Evolutionary conservation across 768 basidiomycete genomes (phyloP), one percentile per base, ranked within the genome.

Genomic region (Sporobolomyces roseus): DNA sequence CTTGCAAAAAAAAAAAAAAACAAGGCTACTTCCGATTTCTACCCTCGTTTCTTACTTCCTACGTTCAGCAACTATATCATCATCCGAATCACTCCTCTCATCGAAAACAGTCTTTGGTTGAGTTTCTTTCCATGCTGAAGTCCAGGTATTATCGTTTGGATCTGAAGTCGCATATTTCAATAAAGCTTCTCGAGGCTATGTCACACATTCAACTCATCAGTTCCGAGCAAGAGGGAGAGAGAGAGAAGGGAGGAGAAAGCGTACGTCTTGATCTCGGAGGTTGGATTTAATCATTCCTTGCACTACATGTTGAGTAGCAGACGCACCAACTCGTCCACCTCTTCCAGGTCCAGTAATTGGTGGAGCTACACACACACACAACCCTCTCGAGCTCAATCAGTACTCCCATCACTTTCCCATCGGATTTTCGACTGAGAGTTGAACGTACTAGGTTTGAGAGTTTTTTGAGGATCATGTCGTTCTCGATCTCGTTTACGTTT

Each of bases 231-330:
- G 4, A 10, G n/a, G 23, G 27, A 25, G 27, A 21, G 29, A 49
- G 7, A 51, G n/a, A 1, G 35, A 51, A 19, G 46, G 35, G 29
- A 16, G 10, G 25, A 0, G 5, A 14, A 72, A 75, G 75, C 76
- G 48, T 82, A 97, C 94, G 80, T 98, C 94, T 80, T 94, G 88
- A 81, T 91, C 91, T 75, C 92, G 81, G 49, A 89, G 89, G 70
- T 87, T 89, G 77, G 94, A 91, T 76, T 90, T 84, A 71, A 98
- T 91, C 78, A 98, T 80, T 77, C 91, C 89, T 80, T 96, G 93
- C 59, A 98, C 93, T 73, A 98, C 85, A 77, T 97, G 93, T 75
- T 97, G 93, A 56, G 92, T 97, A 23, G 94, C 94, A 80, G 91
- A 93, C 38, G 92, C 92, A 46, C 96, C 96, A 46, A 99, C 90